A percentile compares a stretch with the other conserved stretches of the same genome.
Evolutionary conservation across 78 protist species (phyloP).

Genomic region (Emiliania huxleyi): DNA sequence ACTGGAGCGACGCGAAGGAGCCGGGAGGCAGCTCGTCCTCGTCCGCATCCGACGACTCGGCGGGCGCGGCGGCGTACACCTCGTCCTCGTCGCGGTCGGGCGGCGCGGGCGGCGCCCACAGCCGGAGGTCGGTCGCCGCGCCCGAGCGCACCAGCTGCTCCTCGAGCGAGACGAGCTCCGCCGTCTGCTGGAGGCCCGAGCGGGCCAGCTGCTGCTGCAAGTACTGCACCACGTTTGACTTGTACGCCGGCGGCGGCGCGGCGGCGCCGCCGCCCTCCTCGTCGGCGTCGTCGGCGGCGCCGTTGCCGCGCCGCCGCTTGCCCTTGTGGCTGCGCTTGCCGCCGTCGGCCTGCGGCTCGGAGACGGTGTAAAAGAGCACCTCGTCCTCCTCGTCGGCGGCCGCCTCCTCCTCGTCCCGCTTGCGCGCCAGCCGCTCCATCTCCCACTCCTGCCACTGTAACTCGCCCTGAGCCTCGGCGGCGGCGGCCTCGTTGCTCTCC

Average conservation of each 20-base stretch:
- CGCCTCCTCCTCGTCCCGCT: background rate
- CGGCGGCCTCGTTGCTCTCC: background rate
- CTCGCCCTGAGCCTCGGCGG: background rate
- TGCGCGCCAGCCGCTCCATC: background rate
- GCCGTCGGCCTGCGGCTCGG: background rate
- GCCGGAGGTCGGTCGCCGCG: background rate
- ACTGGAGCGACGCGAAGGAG: background rate
- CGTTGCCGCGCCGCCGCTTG: background rate
- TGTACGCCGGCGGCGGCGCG: background rate
- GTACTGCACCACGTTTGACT: background rate
- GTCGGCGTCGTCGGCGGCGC: background rate
- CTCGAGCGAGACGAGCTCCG: background rate
- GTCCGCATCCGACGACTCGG: background rate
- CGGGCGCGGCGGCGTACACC: background rate
- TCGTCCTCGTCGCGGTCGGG: background rate
- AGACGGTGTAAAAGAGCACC: background rate
- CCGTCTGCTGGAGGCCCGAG: background rate
- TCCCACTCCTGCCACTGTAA: background rate
- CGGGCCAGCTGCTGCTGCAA: background rate
- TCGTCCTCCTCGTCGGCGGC: constrained; percentile 11
- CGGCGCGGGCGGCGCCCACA: background rate
- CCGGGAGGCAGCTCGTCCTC: background rate
- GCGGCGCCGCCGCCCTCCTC: background rate
- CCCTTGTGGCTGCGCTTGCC: background rate
- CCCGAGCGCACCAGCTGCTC: background rate